A percentile compares a stretch with the other conserved stretches of the same genome.
Conservation (phyloP, 2,329 filamentous ascomycete genomes). For the Aureobasidium uvarum region DNA sequence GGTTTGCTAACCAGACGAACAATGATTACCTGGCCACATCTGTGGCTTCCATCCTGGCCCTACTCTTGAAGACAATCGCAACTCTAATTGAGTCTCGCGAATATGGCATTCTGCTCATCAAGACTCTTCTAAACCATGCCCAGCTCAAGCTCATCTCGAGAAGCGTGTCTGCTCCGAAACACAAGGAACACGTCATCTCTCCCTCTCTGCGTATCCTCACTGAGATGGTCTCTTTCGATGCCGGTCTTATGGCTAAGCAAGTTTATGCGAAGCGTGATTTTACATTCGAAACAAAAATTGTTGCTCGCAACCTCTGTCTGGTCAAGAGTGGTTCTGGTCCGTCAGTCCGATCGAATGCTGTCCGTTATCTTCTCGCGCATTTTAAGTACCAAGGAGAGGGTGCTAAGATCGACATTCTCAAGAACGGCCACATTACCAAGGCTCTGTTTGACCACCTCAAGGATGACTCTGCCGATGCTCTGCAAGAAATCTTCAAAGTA, state of each 20-base stretch:
- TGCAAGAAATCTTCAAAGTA: slow-evolving; percentile 70
- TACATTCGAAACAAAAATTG: slow-evolving; percentile 67
- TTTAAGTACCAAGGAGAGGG: slow-evolving; percentile 74
- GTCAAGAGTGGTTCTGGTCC: slow-evolving; percentile 64
- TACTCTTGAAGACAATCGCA: slow-evolving; percentile 77
- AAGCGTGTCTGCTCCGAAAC: slow-evolving; percentile 74
- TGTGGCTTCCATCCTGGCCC: slow-evolving; percentile 74
- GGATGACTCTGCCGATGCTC: slow-evolving; percentile 71
- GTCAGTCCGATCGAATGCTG: slow-evolving; percentile 77
- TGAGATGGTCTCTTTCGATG: slow-evolving; percentile 83
- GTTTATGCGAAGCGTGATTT: slow-evolving; percentile 72
- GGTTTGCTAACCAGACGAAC: slow-evolving; percentile 73
- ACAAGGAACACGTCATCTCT: slow-evolving; percentile 84
- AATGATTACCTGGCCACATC: slow-evolving; percentile 79
- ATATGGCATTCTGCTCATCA: slow-evolving; percentile 74
- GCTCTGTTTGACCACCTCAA: slow-evolving; percentile 73
- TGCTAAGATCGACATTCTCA: slow-evolving; percentile 78
- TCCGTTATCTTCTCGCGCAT: slow-evolving; percentile 75
- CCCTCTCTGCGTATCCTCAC: slow-evolving; percentile 81
- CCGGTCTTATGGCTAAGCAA: slow-evolving; percentile 72
- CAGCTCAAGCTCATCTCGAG: slow-evolving; percentile 78
- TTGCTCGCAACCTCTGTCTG: slow-evolving; percentile 79
- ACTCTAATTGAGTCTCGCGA: slow-evolving; percentile 69
- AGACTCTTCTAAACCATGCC: slow-evolving; percentile 74
- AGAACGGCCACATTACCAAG: slow-evolving; percentile 66